These are phyloP conservation scores for Skeletonema marinoi DNA, from an alignment of 108 stramenopile species.

Conservation along the genomic window DNA sequence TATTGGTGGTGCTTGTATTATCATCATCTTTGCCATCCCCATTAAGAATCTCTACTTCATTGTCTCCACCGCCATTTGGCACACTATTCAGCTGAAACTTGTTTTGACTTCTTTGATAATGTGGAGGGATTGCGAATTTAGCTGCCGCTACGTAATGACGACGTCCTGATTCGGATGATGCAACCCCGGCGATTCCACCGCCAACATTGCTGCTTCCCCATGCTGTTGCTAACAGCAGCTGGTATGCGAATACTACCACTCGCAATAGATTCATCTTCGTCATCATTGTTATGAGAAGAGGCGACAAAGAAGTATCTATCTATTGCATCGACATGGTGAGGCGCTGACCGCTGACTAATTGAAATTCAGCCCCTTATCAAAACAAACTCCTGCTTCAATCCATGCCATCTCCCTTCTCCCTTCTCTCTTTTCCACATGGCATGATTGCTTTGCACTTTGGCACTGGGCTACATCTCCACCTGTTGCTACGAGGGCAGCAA, in stretches of 20 bases:
- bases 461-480: no score
- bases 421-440: no score
- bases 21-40: conserved; percentile 4
- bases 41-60: background rate
- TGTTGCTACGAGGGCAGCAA: background rate
- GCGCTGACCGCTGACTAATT: background rate
- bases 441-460: no score
- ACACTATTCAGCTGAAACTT: background rate
- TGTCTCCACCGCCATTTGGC: conserved; percentile 3
- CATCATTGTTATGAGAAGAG: background rate
- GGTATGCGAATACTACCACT: background rate
- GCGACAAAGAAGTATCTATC: background rate
- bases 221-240: background rate
- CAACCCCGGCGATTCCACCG: background rate
- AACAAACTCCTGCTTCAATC: no score
- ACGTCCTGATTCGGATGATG: background rate
- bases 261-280: background rate
- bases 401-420: background rate
- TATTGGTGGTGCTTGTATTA: background rate
- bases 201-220: conserved; percentile 6
- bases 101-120: background rate
- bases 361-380: no score
- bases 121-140: background rate
- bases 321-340: background rate
- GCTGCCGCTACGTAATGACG: background rate